Conservation (phyloP, 345 rosid species). For the Eucalyptus viminalis region DNA sequence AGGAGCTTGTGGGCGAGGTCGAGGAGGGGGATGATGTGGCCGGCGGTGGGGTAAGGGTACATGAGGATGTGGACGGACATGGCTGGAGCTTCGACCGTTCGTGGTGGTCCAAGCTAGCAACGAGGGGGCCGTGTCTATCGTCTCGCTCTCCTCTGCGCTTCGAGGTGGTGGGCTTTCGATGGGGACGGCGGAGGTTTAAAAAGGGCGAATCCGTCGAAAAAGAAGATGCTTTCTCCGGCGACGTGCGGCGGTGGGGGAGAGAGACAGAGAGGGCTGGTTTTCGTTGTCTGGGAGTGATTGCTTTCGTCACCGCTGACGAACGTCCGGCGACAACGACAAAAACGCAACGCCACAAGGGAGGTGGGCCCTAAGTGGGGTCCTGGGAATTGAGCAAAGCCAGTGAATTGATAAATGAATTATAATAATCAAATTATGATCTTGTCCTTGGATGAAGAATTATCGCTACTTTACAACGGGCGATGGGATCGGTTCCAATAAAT, state of each 20-base stretch:
- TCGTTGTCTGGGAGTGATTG: too few species aligned
- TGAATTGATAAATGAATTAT: too few species aligned
- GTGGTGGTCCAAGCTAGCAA: not conserved
- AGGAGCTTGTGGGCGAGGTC: conserved; percentile 9
- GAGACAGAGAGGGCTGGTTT: too few species aligned
- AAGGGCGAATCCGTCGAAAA: too few species aligned
- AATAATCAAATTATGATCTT: not conserved
- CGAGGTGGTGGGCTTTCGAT: not conserved
- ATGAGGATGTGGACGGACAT: conserved; percentile 24
- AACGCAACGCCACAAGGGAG: not conserved
- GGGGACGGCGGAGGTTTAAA: too few species aligned
- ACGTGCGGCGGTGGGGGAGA: too few species aligned
- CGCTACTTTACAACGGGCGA: not conserved
- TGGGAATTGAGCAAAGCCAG: not conserved
- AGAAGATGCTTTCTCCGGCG: too few species aligned
- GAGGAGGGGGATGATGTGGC: conserved; percentile 47
- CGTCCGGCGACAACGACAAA: too few species aligned
- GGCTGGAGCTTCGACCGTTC: not conserved
- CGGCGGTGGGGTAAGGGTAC: conserved; percentile 64
- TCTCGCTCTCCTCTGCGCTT: not conserved
- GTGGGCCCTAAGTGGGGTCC: not conserved
- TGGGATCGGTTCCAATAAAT: too few species aligned
- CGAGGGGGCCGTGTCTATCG: not conserved
- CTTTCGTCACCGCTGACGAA: not conserved
- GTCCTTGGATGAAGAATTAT: not conserved